A percentile compares a stretch with the other conserved stretches of the same genome.
phyloP scores from a whole-genome alignment of 768 basidiomycete genomes.

The Pilatotrama ljubarskyi region DNA sequence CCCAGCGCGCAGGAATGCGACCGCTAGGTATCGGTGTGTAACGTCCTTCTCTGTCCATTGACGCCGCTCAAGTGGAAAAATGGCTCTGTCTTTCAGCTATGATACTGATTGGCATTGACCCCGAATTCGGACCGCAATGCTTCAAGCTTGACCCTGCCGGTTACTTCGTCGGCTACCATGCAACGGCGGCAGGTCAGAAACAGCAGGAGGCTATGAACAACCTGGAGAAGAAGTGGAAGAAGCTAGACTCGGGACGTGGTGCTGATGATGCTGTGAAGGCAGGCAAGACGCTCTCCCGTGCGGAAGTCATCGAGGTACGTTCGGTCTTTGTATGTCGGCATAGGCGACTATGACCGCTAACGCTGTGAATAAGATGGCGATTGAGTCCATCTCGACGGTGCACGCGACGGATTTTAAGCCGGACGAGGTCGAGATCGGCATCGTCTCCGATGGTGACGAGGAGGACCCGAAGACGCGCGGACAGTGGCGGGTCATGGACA shows the following conservation, averaged over 20 bases:
- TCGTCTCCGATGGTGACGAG: constrained; percentile 75
- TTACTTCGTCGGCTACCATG: constrained; percentile 98
- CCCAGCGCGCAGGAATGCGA: constrained; percentile 95
- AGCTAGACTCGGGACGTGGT: constrained; percentile 74
- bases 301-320: constrained; percentile 88
- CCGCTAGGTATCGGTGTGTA: constrained; percentile 89
- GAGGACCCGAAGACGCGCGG: constrained; percentile 74
- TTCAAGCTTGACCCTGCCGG: constrained; percentile 99
- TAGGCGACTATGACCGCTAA: neutral
- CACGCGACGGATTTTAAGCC: constrained; percentile 96
- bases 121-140: constrained; percentile 90
- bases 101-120: constrained; percentile 92
- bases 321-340: neutral
- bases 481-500: constrained; percentile 75
- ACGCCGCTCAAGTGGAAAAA: neutral
- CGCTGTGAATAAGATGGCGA: constrained; percentile 72
- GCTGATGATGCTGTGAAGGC: constrained; percentile 79
- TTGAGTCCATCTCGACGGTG: constrained; percentile 91
- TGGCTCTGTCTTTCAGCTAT: constrained; percentile 58
- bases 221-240: constrained; percentile 99
- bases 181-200: constrained; percentile 93
- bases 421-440: constrained; percentile 93
- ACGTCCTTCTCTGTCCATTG: neutral
- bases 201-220: constrained; percentile 99
- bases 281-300: constrained; percentile 67